Base-by-base conservation (phyloP, 768 basidiomycete species). In the Auricularia auricula-judae region DNA sequence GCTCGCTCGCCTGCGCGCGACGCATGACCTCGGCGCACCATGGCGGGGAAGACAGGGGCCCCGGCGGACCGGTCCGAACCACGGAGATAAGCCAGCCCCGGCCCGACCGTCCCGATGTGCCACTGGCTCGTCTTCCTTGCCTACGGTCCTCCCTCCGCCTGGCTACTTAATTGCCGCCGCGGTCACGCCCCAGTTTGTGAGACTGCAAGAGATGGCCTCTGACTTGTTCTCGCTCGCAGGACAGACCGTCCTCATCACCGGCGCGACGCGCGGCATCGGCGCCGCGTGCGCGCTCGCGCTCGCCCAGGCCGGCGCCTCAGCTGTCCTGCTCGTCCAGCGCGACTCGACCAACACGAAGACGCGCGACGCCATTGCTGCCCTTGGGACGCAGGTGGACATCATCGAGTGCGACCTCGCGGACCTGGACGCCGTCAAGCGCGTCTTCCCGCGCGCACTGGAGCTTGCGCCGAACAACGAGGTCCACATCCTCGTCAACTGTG, bases 221-320 rank as follows among this genome's bases (percentile, higher is more conserved):
- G 74, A 79, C 43, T 82, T 93, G 61, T 92, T 92, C 75, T 81
- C 82, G 65, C 83, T 93, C 70, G 72, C 75, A 2, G 84, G 84
- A 65, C 79, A 85, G 71, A 87, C 82, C 65, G 88, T 82, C 42
- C 85, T 93, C 75, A 82, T 93, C 71, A 93, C 91, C 44, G 91
- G 91, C 66, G 88, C 86, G 36, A 85, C 88, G 29, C 80, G 90
- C 74, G 90, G 82, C 62, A 84, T 84, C 67, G 83, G 83, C 62
- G 79, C 79, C 56, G 79, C 83, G 1, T 82, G 81, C 44, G 83
- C 83, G 29, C 67, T 82, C 29, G 84, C 83, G 36, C 73, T 85
- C 63, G 81, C 84, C 33, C 73, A 85, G 68, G 81, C 82, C 0
- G 83, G 82, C 23, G 83, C 84, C 59, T 23, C 56, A 12, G 68